Percentiles rank a stretch among this genome's conserved stretches.
Evolutionary conservation across 495 filamentous ascomycete genomes (phyloP).

Genomic region (Penicillium malachiteum): DNA sequence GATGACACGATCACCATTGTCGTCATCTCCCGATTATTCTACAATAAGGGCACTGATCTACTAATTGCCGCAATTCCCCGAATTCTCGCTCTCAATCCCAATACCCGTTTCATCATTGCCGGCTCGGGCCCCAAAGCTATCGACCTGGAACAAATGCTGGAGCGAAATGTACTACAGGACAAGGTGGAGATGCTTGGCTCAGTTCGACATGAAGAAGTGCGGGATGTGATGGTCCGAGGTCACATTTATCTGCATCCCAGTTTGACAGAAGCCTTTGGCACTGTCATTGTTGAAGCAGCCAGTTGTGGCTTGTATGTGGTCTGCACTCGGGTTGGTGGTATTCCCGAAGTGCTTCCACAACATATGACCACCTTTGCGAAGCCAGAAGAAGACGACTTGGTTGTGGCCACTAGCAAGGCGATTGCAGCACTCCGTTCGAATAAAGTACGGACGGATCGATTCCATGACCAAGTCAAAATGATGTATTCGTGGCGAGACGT

Average conservation of each 20-base stretch:
- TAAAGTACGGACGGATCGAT: constrained; percentile 86
- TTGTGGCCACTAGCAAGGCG: constrained; percentile 77
- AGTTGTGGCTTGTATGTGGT: constrained; percentile 95
- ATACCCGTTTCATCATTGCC: constrained; percentile 95
- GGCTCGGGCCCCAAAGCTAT: constrained; percentile 95
- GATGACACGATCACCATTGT: constrained; percentile 92
- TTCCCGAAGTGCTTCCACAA: constrained; percentile 88
- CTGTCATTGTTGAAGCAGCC: constrained; percentile 94
- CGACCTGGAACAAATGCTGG: constrained; percentile 96
- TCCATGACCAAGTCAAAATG: constrained; percentile 92
- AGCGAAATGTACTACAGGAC: constrained; percentile 92
- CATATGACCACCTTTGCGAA: constrained; percentile 84
- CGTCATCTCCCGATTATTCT: constrained; percentile 94
- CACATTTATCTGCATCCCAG: constrained; percentile 96
- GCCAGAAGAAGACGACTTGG: constrained; percentile 70
- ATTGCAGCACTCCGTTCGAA: constrained; percentile 83
- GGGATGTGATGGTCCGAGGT: constrained; percentile 96
- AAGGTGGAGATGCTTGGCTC: constrained; percentile 88
- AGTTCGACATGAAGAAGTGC: constrained; percentile 91
- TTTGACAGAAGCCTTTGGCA: constrained; percentile 95
- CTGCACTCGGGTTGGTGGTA: constrained; percentile 92
- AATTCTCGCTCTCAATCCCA: constrained; percentile 81
- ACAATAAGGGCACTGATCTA: constrained; percentile 97
- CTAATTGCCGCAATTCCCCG: constrained; percentile 91
- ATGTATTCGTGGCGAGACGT: constrained; percentile 99